Percentiles rank a stretch among this genome's conserved stretches.
phyloP scores from a whole-genome alignment of 2,329 filamentous ascomycete genomes.

The Fusarium caatingaense region DNA sequence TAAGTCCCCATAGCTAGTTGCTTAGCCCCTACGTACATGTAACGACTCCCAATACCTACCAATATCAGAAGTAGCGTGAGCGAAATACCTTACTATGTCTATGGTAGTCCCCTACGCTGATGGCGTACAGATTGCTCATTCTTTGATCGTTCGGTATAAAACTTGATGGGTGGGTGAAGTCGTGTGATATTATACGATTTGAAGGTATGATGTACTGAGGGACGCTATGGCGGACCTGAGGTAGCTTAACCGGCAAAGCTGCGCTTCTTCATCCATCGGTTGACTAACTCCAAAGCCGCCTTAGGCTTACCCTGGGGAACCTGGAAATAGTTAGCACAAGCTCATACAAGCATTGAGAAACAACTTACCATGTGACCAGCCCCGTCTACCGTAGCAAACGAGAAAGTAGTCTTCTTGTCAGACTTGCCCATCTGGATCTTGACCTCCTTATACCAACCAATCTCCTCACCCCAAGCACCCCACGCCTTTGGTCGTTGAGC shows the following conservation, averaged over 20 bases:
- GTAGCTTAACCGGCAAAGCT: background rate
- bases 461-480: constrained; percentile 13
- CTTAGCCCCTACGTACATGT: too few species aligned
- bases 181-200: too few species aligned
- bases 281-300: constrained; percentile 5
- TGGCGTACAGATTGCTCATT: too few species aligned
- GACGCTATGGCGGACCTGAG: too few species aligned
- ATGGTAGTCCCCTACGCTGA: too few species aligned
- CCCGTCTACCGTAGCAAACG: constrained; percentile 28
- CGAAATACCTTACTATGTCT: too few species aligned
- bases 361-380: constrained; percentile 35
- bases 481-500: constrained; percentile 15
- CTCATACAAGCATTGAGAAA: accelerated
- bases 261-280: constrained; percentile 22
- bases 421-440: constrained; percentile 2
- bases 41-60: too few species aligned
- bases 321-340: background rate
- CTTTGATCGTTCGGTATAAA: too few species aligned
- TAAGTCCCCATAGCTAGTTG: too few species aligned
- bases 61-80: too few species aligned
- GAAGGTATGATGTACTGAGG: too few species aligned
- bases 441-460: constrained; percentile 34
- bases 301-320: constrained; percentile 22
- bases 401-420: constrained; percentile 18
- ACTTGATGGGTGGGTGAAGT: too few species aligned